Conservation (phyloP, 1,284 basidiomycete genomes). For the Microbotryomycetes sp. region DNA sequence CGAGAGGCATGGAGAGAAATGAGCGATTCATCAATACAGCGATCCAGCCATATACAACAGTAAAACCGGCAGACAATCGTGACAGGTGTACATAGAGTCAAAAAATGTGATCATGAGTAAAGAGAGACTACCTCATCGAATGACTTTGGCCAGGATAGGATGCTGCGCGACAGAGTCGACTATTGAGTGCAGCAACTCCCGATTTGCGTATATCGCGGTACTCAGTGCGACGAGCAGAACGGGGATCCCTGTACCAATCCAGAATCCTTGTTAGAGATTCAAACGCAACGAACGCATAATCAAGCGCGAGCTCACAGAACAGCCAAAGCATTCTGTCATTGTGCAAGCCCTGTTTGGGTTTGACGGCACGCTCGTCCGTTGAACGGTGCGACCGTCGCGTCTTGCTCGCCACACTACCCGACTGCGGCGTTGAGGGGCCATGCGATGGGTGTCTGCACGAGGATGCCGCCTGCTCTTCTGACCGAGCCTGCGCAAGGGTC, state of each 20-base stretch:
- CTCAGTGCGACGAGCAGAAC: not conserved
- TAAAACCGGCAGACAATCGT: too few relatives aligned
- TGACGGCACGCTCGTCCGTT: not conserved
- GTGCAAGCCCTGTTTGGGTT: not conserved
- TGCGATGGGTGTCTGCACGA: not conserved
- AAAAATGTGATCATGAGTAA: too few relatives aligned
- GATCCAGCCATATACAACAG: too few relatives aligned
- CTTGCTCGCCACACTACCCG: not conserved
- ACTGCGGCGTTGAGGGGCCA: not conserved
- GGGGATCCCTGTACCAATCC: not conserved
- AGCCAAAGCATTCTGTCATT: not conserved
- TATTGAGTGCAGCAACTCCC: not conserved
- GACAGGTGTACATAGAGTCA: too few relatives aligned
- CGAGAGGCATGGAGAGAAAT: too few relatives aligned
- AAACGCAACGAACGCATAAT: too few relatives aligned
- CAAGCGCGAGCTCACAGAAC: conserved; percentile 5
- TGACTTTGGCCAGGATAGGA: not conserved
- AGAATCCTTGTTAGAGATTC: too few relatives aligned
- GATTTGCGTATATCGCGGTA: not conserved
- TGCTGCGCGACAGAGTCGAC: not conserved
- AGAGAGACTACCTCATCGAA: too few relatives aligned
- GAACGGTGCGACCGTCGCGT: not conserved
- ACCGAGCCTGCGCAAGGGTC: not conserved
- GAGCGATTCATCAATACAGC: too few relatives aligned
- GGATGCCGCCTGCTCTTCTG: not conserved